A percentile compares a stretch with the other conserved stretches of the same genome.
Evolutionary conservation across 1,284 basidiomycete species (phyloP).

Genomic region (Meripilus lineatus): DNA sequence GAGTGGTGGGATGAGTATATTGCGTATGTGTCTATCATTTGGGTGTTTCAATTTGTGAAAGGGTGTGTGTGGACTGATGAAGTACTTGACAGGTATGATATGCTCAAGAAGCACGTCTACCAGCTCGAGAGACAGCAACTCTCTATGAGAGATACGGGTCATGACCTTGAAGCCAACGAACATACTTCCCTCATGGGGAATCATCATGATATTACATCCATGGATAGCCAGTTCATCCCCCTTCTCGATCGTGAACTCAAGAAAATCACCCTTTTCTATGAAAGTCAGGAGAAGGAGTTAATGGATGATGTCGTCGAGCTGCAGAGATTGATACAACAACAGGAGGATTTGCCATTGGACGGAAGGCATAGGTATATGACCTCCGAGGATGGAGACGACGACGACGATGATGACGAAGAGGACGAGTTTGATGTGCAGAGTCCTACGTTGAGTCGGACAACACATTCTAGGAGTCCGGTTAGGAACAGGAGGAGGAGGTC

Average conservation of each 20-base stretch:
- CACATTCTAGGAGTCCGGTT: conserved; percentile 14
- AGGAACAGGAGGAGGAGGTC: conserved; percentile 25
- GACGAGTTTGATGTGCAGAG: conserved; percentile 33
- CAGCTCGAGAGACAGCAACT: conserved; percentile 74
- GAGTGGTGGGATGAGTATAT: conserved; percentile 97
- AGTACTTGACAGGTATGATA: conserved; percentile 48
- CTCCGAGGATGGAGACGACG: conserved; percentile 56
- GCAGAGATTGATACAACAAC: conserved; percentile 58
- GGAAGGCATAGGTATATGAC: conserved; percentile 38
- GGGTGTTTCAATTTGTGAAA: too few relatives aligned
- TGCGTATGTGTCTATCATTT: conserved; percentile 43
- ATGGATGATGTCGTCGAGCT: conserved; percentile 58
- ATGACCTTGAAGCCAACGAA: conserved; percentile 68
- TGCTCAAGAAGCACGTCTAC: conserved; percentile 84
- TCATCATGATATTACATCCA: conserved; percentile 29
- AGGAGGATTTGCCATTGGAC: conserved; percentile 65
- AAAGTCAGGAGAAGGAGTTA: conserved; percentile 70
- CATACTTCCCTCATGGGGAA: conserved; percentile 46
- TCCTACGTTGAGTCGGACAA: conserved; percentile 18
- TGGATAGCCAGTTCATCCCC: conserved; percentile 62
- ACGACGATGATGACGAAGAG: conserved; percentile 62
- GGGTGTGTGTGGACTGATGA: not conserved
- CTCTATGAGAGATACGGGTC: conserved; percentile 34
- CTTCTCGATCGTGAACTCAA: conserved; percentile 80
- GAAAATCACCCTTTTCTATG: conserved; percentile 85